Conservation (phyloP, 768 basidiomycete species). For the Pleurotus platypus region DNA sequence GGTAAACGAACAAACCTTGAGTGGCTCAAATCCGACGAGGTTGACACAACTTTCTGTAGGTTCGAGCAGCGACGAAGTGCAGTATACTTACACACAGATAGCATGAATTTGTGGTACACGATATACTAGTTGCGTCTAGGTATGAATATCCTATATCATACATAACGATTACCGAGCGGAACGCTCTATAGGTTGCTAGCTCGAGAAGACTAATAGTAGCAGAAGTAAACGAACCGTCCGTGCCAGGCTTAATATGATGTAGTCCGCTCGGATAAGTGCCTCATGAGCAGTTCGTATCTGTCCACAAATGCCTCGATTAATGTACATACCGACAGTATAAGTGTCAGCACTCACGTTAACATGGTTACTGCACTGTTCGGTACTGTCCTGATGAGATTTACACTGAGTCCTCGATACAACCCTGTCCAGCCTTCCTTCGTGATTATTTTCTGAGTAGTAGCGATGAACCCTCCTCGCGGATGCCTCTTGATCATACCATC, state of each 20-base stretch:
- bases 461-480: slow-evolving; percentile 61
- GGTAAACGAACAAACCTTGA: too few relatives aligned
- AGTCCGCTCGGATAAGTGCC: slow-evolving; percentile 40
- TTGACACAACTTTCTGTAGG: too few relatives aligned
- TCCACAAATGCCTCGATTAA: background rate
- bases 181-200: background rate
- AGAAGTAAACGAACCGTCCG: background rate
- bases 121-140: background rate
- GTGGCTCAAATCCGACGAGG: too few relatives aligned
- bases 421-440: slow-evolving; percentile 84
- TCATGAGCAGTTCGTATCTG: slow-evolving; percentile 55
- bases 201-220: background rate
- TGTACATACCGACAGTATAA: background rate
- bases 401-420: slow-evolving; percentile 90
- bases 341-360: slow-evolving; percentile 61
- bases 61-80: background rate
- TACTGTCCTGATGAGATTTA: slow-evolving; percentile 92
- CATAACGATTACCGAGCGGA: slow-evolving; percentile 5
- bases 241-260: slow-evolving; percentile 11
- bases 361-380: slow-evolving; percentile 96
- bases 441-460: slow-evolving; percentile 71
- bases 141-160: slow-evolving; percentile 1
- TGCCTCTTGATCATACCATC: slow-evolving; percentile 59
- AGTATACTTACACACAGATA: background rate
- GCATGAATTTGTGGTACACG: background rate